Conservation (phyloP, 176 grass and related monocot species). For the Rhipidocladum racemiflorum region DNA sequence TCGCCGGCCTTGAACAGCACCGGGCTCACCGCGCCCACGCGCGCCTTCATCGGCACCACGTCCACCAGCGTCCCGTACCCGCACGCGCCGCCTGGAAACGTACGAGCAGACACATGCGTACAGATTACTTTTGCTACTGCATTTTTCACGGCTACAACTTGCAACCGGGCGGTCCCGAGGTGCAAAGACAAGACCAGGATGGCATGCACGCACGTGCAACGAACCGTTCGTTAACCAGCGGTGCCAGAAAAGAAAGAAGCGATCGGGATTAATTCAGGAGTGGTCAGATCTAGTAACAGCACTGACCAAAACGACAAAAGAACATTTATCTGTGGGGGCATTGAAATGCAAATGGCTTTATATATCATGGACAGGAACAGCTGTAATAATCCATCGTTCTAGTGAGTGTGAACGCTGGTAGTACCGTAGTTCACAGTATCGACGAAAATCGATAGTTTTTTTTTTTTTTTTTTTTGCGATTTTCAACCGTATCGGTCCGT, state of each 20-base stretch:
- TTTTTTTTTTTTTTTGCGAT: no score
- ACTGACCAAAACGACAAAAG: not conserved
- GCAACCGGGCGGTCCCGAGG: not conserved
- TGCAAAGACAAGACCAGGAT: not conserved
- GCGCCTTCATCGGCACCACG: conserved; percentile 76
- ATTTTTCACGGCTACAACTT: not conserved
- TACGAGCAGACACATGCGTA: not conserved
- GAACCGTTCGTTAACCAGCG: not conserved
- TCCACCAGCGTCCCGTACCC: conserved; percentile 96
- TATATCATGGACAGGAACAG: not conserved
- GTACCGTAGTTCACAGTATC: no score
- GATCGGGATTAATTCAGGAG: no score
- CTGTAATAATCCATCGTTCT: not conserved
- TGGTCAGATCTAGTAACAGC: conserved; percentile 26
- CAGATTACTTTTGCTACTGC: not conserved
- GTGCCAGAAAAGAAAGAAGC: conserved; percentile 2
- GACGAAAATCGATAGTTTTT: no score
- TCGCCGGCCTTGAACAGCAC: conserved; percentile 91
- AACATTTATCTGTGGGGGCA: not conserved
- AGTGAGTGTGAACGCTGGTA: not conserved
- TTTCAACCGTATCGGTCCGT: no score
- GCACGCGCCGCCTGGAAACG: conserved; percentile 70
- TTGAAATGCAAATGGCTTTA: not conserved
- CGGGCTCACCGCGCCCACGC: conserved; percentile 92
- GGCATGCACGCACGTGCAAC: not conserved